Evolutionary conservation across 2,329 filamentous ascomycete species (phyloP).

Genomic region (Ascochyta lentis): DNA sequence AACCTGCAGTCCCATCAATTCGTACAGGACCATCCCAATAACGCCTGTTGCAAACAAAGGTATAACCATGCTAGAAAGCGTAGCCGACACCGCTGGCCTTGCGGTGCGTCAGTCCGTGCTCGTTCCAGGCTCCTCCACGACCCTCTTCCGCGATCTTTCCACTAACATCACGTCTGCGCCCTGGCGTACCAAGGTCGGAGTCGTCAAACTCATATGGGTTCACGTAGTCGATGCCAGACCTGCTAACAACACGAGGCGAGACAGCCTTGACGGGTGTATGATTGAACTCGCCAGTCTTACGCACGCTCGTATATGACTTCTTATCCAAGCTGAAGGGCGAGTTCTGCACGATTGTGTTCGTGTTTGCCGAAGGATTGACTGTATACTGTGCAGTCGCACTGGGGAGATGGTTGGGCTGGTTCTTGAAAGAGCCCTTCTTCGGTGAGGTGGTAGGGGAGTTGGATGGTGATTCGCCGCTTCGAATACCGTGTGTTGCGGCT

Average conservation of each 20-base stretch:
- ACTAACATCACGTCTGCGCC: slow-evolving; percentile 63
- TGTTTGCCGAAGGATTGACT: slow-evolving; percentile 29
- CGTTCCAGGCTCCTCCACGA: slow-evolving; percentile 50
- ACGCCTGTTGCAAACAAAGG: slow-evolving; percentile 2
- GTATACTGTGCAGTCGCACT: slow-evolving; percentile 43
- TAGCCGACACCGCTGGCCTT: slow-evolving; percentile 50
- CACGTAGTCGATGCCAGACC: slow-evolving; percentile 55
- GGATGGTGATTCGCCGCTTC: slow-evolving; percentile 33
- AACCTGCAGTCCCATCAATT: background rate
- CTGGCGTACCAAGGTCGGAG: slow-evolving; percentile 41
- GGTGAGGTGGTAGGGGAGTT: slow-evolving; percentile 33
- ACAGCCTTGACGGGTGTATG: slow-evolving; percentile 38
- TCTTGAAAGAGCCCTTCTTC: slow-evolving; percentile 28
- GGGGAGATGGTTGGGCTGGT: slow-evolving; percentile 30
- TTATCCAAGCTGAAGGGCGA: slow-evolving; percentile 43
- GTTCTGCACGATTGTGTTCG: slow-evolving; percentile 18
- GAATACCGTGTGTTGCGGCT: slow-evolving; percentile 50
- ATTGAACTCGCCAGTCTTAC: slow-evolving; percentile 41
- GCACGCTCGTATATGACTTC: slow-evolving; percentile 41
- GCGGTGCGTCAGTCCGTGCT: slow-evolving; percentile 42
- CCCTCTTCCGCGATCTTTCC: slow-evolving; percentile 78
- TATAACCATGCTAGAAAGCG: slow-evolving; percentile 6
- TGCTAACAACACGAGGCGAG: slow-evolving; percentile 55
- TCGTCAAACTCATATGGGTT: slow-evolving; percentile 45
- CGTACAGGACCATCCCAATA: background rate